phyloP scores from a whole-genome alignment of 164 flowering plant genomes.

The Stephania japonica region DNA sequence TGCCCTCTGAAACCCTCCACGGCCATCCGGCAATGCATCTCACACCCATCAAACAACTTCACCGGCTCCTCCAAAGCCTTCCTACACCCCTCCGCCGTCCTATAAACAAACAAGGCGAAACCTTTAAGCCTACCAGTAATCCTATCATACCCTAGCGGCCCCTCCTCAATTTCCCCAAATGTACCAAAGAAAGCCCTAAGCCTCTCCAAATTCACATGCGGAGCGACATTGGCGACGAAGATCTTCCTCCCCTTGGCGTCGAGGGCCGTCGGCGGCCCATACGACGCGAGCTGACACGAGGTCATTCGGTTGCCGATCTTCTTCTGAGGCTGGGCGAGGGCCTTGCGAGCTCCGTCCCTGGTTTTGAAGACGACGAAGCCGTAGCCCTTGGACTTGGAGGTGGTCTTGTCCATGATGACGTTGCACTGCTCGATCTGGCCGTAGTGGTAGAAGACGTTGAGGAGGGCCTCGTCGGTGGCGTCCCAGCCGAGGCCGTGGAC shows the following conservation, averaged over 20 bases:
- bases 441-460: constrained; percentile 21
- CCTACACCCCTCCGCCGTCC: constrained; percentile 29
- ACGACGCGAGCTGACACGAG: constrained; percentile 37
- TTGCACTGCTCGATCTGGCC: constrained; percentile 38
- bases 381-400: constrained; percentile 42
- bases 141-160: constrained; percentile 32
- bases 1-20: constrained; percentile 17
- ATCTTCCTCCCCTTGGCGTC: constrained; percentile 28
- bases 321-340: constrained; percentile 40
- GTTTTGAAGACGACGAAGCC: constrained; percentile 34
- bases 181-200: constrained; percentile 25
- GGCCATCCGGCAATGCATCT: constrained; percentile 28
- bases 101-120: constrained; percentile 34
- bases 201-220: constrained; percentile 22
- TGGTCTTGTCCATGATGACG: constrained; percentile 28
- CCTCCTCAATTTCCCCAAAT: constrained; percentile 46
- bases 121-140: constrained; percentile 35
- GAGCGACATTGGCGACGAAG: constrained; percentile 26
- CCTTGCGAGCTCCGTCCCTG: constrained; percentile 28
- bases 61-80: constrained; percentile 37
- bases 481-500: constrained; percentile 50
- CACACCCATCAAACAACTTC: constrained; percentile 31
- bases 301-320: constrained; percentile 41
- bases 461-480: constrained; percentile 26
- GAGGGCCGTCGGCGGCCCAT: constrained; percentile 18